These are phyloP conservation scores for Coleophoma crateriformis DNA, from an alignment of 2,329 filamentous ascomycete species.

Conservation along the genomic window DNA sequence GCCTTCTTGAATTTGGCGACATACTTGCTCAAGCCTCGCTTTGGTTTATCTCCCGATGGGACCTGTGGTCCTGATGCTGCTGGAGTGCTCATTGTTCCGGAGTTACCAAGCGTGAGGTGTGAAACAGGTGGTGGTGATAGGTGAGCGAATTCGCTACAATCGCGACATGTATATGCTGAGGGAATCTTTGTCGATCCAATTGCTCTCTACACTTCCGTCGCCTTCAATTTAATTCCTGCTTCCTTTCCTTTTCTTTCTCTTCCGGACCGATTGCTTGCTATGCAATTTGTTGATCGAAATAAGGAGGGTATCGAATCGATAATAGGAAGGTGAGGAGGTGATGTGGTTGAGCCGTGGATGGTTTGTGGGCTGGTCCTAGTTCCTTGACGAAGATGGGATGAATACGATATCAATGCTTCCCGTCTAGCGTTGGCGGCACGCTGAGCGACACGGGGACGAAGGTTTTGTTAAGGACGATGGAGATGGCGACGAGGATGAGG, in stretches of 20 bases:
- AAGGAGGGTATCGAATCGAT: neutral
- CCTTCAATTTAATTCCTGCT: neutral
- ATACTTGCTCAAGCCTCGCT: constrained; percentile 1
- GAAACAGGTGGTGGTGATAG: neutral
- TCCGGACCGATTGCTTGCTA: neutral
- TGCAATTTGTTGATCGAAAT: neutral
- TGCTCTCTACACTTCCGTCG: too few species aligned
- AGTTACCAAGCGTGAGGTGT: neutral
- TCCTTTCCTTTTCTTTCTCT: neutral
- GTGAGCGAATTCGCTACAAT: neutral
- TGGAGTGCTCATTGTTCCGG: neutral
- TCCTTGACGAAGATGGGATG: neutral
- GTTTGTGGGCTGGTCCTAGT: too few species aligned
- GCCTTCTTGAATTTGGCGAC: constrained; percentile 2
- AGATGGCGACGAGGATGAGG: neutral
- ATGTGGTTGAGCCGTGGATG: neutral
- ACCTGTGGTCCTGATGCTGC: constrained; percentile 1
- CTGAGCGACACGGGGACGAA: neutral
- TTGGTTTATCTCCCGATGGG: neutral
- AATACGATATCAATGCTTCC: neutral
- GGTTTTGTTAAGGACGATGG: neutral
- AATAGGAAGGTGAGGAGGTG: neutral
- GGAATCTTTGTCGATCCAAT: too few species aligned
- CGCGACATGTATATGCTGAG: neutral
- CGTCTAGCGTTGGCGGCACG: neutral